phyloP scores from a whole-genome alignment of 176 grass and related monocot genomes.

The Calamus simplicifolius region DNA sequence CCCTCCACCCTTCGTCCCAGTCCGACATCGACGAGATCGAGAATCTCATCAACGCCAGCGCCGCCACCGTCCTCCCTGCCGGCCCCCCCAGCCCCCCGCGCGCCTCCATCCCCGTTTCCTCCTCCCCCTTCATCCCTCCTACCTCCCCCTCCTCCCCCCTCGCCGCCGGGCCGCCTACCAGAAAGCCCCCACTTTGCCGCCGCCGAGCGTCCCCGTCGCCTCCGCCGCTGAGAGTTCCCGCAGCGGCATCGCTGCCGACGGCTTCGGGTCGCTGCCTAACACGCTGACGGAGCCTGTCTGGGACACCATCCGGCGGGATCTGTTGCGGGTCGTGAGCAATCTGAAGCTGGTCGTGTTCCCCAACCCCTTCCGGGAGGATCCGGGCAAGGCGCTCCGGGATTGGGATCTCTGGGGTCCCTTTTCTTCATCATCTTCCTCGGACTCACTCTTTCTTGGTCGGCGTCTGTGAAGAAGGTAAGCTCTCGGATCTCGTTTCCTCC shows the following conservation, averaged over 20 bases:
- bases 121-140: slow-evolving; percentile 18
- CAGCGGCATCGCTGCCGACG: not conserved
- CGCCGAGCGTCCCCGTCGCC: not conserved
- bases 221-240: not conserved
- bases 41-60: slow-evolving; percentile 53
- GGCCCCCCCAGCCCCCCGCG: slow-evolving; percentile 39
- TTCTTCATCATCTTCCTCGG: slow-evolving; percentile 1
- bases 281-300: slow-evolving; percentile 4
- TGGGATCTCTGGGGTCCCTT: slow-evolving; percentile 13
- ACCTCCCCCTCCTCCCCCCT: slow-evolving; percentile 39
- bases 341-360: slow-evolving; percentile 6
- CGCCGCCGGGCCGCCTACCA: slow-evolving; percentile 15
- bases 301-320: slow-evolving; percentile 8
- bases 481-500: no score
- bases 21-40: slow-evolving; percentile 99
- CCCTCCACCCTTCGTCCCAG: slow-evolving; percentile 88
- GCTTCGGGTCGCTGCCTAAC: not conserved
- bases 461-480: slow-evolving; percentile 7
- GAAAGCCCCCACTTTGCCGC: not conserved
- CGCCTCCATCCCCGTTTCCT: slow-evolving; percentile 81
- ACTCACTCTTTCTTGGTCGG: slow-evolving; percentile 2
- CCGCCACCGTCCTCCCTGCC: slow-evolving; percentile 7
- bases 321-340: slow-evolving; percentile 9
- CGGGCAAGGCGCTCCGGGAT: slow-evolving; percentile 11
- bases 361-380: slow-evolving; percentile 2